Evolutionary conservation across 352 stramenopile species (phyloP).

Genomic region (Globisporangium irregulare): DNA sequence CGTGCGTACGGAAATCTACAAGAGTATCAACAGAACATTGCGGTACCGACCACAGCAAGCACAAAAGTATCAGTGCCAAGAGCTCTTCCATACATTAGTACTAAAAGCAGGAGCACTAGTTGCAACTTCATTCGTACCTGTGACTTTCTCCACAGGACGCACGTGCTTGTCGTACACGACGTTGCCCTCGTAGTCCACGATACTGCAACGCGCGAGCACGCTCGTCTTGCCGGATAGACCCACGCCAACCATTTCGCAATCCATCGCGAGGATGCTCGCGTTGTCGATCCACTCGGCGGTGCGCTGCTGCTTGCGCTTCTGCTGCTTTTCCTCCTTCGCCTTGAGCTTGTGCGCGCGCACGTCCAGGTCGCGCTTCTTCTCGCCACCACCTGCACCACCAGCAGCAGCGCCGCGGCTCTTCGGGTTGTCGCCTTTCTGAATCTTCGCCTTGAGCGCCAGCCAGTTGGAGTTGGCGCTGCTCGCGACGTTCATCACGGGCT

Average conservation of each 20-base stretch:
- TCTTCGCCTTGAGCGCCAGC: conserved; percentile 71
- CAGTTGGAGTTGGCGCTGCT: conserved; percentile 60
- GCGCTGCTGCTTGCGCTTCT: conserved; percentile 44
- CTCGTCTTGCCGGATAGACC: conserved; percentile 73
- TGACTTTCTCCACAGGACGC: conserved; percentile 80
- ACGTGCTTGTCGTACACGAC: conserved; percentile 86
- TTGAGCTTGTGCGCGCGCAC: conserved; percentile 40
- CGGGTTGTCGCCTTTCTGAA: conserved; percentile 38
- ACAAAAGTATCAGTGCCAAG: neutral
- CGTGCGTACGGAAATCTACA: conserved; percentile 78
- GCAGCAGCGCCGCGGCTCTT: neutral
- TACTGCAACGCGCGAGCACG: conserved; percentile 83
- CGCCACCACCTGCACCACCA: neutral
- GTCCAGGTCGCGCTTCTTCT: conserved; percentile 41
- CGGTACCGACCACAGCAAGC: neutral
- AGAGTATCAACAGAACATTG: neutral
- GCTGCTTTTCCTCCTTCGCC: conserved; percentile 44
- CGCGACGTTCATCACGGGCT: conserved; percentile 13
- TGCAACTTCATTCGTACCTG: conserved; percentile 24
- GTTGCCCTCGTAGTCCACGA: conserved; percentile 80
- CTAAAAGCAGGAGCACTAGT: too few relatives aligned
- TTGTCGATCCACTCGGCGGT: conserved; percentile 81
- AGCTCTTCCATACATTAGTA: neutral
- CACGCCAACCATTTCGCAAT: conserved; percentile 89
- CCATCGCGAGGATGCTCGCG: conserved; percentile 72